Percentiles rank a stretch among this genome's conserved stretches.
phyloP scores from a whole-genome alignment of 2,329 filamentous ascomycete genomes.

The Tolypocladium endophyticum region DNA sequence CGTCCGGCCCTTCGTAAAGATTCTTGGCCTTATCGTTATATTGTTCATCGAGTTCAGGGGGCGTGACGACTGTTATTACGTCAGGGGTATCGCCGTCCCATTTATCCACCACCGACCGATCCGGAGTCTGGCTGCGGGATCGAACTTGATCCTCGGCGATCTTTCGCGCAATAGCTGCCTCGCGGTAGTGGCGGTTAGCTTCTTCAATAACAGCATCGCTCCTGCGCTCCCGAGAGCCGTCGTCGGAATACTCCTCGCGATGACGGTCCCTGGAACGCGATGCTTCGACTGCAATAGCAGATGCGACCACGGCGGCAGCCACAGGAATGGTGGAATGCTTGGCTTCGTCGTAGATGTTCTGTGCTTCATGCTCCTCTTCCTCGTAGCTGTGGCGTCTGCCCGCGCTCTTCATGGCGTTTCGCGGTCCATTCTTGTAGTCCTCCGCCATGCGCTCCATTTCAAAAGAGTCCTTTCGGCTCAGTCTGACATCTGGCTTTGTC shows the following conservation, averaged over 20 bases:
- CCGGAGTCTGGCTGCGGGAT: constrained; percentile 39
- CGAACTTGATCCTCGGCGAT: constrained; percentile 43
- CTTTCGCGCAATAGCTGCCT: constrained; percentile 41
- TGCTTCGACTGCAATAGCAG: constrained; percentile 33
- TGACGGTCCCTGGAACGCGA: constrained; percentile 22
- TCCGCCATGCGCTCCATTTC: constrained; percentile 29
- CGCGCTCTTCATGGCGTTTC: constrained; percentile 7
- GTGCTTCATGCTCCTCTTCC: constrained; percentile 32
- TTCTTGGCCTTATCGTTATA: constrained; percentile 28
- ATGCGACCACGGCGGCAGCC: constrained; percentile 33
- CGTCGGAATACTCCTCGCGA: constrained; percentile 20
- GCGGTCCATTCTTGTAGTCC: constrained; percentile 14
- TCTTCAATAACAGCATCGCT: constrained; percentile 40
- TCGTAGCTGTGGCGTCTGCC: constrained; percentile 15
- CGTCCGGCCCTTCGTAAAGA: constrained; percentile 47
- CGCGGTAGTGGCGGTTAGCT: constrained; percentile 47
- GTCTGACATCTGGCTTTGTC: constrained; percentile 20
- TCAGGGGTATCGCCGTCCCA: constrained; percentile 31
- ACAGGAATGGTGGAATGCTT: constrained; percentile 38
- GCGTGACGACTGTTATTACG: constrained; percentile 38
- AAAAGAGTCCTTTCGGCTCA: constrained; percentile 40
- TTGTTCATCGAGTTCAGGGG: constrained; percentile 37
- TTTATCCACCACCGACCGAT: constrained; percentile 44
- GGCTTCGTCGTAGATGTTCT: constrained; percentile 32
- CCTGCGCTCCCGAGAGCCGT: constrained; percentile 20